Evolutionary conservation across 31 red algal genomes (phyloP), one percentile per base, ranked within the genome.

Genomic region (Odonthalia washingtoniensis): DNA sequence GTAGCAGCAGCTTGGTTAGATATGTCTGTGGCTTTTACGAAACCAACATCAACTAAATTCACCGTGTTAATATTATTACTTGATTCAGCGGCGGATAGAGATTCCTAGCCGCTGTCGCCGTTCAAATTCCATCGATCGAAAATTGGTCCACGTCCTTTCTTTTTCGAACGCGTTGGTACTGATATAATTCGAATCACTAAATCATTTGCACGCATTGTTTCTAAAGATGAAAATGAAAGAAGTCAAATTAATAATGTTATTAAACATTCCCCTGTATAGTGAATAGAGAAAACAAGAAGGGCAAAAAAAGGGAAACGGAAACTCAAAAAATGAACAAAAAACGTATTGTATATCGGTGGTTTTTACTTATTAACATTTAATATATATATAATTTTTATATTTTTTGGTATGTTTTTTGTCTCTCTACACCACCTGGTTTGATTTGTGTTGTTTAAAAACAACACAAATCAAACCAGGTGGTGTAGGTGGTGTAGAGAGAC

Each of bases 1-100:
- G 65, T 83, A 28, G 67, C 52, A 16, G 88, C 88, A 31, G 65
- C 62, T 28, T 91, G 88, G 88, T 45, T 91, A 0, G 28, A 75
- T 9, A 91, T 91, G 88, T 60, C 75, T 6, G 88, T 73, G 40
- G 49, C 45, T 24, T 68, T 77, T 44, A 70, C 67, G 33, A 73
- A 40, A 77, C 77, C 87, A 1, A 49, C 45, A 33, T 30, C 74
- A 17, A 40, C 53, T 6, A 46, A 63, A 24, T 89, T 75, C 41
- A 68, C 46, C 35, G 41, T 89, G 42, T 45, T 46, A 5, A n/a
- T 81, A 32, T 73, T 69, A 4, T 31, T 82, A 26, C 28, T 89
- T 40, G 67, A 82, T 17, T 73, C 62, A 43, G 76, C 67, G 2
- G 67, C 76, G 24, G 87, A 89, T 63, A 75, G 73, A 16, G n/a